Conservation (phyloP, 2,329 filamentous ascomycete genomes). For the Cercospora zeae-maydis region DNA sequence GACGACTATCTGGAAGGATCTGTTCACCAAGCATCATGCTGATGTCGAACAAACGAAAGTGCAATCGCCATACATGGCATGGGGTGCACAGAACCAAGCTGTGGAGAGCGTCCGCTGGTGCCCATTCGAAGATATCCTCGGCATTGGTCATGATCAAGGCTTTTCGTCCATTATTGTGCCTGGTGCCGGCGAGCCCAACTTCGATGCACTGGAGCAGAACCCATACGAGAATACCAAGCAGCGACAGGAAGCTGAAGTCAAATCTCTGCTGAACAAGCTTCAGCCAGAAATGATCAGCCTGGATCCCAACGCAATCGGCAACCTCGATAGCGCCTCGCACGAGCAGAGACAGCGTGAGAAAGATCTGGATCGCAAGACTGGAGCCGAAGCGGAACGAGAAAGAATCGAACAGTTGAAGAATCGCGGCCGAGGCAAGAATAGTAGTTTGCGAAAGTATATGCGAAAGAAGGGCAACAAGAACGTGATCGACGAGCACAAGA, state of each 20-base stretch:
- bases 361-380: constrained; percentile 67
- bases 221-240: constrained; percentile 93
- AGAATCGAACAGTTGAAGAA: constrained; percentile 63
- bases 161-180: constrained; percentile 89
- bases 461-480: constrained; percentile 91
- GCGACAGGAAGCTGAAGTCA: constrained; percentile 88
- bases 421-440: constrained; percentile 82
- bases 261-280: constrained; percentile 85
- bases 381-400: constrained; percentile 48
- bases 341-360: constrained; percentile 72
- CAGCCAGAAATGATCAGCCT: constrained; percentile 96
- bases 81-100: constrained; percentile 78
- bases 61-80: constrained; percentile 85
- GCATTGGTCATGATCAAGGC: constrained; percentile 76
- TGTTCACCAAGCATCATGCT: constrained; percentile 66
- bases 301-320: constrained; percentile 87
- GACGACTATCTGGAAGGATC: constrained; percentile 83
- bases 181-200: constrained; percentile 95
- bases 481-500: constrained; percentile 89
- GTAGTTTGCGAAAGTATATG: constrained; percentile 79
- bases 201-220: constrained; percentile 87
- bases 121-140: constrained; percentile 89
- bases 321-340: constrained; percentile 75
- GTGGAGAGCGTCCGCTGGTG: constrained; percentile 87
- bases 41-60: constrained; percentile 69